Evolutionary conservation across 1,284 basidiomycete genomes (phyloP).

Genomic region (Austroboletus novae-zelandiae): DNA sequence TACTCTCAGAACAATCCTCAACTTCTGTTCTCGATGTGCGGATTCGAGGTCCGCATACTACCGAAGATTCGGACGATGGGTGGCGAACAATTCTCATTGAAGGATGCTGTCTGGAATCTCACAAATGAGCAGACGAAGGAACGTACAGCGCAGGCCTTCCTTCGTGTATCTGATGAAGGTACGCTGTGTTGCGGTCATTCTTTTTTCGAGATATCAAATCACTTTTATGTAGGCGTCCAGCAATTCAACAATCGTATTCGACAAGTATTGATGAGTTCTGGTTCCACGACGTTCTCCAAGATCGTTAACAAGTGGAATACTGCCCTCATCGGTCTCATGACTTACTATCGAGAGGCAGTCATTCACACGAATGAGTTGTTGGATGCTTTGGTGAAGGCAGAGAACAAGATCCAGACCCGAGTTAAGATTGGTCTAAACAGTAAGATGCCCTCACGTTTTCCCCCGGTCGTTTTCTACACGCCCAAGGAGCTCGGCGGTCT

Average conservation of each 20-base stretch:
- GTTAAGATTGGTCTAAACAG: constrained; percentile 99
- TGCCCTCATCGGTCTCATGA: constrained; percentile 92
- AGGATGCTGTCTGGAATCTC: constrained; percentile 97
- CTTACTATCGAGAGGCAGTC: constrained; percentile 99
- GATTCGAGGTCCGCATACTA: constrained; percentile 96
- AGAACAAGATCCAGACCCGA: constrained; percentile 99
- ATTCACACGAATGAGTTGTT: constrained; percentile 96
- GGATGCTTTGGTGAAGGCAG: constrained; percentile 92
- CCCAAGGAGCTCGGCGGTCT: constrained; percentile 96
- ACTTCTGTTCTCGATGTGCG: constrained; percentile 96
- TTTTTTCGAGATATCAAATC: constrained; percentile 16
- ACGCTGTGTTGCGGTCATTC: constrained; percentile 5
- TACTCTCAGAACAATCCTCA: constrained; percentile 99
- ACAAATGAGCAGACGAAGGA: constrained; percentile 97
- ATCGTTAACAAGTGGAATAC: constrained; percentile 99
- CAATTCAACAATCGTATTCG: constrained; percentile 96
- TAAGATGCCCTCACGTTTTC: constrained; percentile 99
- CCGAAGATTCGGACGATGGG: constrained; percentile 95
- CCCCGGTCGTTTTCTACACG: constrained; percentile 95
- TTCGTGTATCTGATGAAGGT: constrained; percentile 96
- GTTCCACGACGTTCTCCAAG: constrained; percentile 98
- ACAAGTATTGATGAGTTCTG: constrained; percentile 98
- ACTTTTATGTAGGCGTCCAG: constrained; percentile 67
- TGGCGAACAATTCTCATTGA: constrained; percentile 93
- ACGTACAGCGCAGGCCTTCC: constrained; percentile 94